Evolutionary conservation across 2,329 filamentous ascomycete species (phyloP), one percentile per base, ranked within the genome.

Genomic region (Aureobasidium sp.): DNA sequence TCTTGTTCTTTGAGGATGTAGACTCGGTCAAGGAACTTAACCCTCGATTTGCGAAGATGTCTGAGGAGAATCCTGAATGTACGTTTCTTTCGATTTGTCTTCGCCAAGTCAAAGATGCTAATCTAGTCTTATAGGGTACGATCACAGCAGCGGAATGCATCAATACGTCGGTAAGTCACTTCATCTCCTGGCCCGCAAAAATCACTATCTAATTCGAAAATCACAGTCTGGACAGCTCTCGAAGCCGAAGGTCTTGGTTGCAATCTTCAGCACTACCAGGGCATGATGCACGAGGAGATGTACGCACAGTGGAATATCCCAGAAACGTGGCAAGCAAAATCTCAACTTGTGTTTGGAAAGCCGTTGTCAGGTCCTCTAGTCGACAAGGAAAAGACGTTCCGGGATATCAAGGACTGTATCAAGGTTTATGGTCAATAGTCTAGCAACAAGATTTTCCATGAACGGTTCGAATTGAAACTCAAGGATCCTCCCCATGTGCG

Each of bases 261-360:
- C 41, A 71, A 66, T 42, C 48, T 69, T 37, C 70, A 71, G 61
- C 70, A 71, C 41, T 71, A 71, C 59, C 66, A 71, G 47, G 65
- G 61, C 16, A 69, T 73, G 51, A 34, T 61, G 3, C 64, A 65
- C 25, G 62, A 63, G n/a, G 66, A 67, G 27, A 65, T 59, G 42
- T 27, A 51, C 14, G 64, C 71, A 62, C 67, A 64, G 59, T 71
- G 64, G 50, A 62, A 66, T 11, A 62, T 71, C 7, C 68, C 68
- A 3, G 65, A 62, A n/a, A 45, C 29, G 0, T 71, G 70, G 69
- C 61, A 61, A 13, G 48, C 67, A 27, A 70, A 70, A 62, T 58
- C 51, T 14, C 67, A 71, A 62, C 41, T 71, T 62, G 67, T 70
- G 11, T 71, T 70, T 63, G 68, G 70, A 2, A 67, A 66, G 59